A percentile compares a stretch with the other conserved stretches of the same genome.
Conservation (phyloP, 2,329 filamentous ascomycete genomes). For the Colletotrichum navitas region DNA sequence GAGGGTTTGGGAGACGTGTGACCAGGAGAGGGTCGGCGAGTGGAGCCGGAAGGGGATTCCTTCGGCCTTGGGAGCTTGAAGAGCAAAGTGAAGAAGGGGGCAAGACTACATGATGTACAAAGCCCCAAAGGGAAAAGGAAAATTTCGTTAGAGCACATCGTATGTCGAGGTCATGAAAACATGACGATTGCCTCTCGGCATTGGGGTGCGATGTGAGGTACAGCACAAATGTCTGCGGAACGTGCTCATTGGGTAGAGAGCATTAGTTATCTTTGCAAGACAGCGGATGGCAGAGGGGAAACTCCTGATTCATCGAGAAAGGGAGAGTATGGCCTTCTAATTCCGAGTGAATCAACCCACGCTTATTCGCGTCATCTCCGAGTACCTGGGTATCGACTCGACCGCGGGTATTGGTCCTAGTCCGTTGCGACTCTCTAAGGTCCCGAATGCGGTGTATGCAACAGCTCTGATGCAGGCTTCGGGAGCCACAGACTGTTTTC, state of each 20-base stretch:
- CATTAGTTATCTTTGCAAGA: background rate
- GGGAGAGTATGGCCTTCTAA: background rate
- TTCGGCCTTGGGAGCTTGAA: constrained; percentile 25
- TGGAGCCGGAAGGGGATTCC: constrained; percentile 72
- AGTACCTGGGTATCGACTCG: background rate
- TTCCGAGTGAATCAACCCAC: background rate
- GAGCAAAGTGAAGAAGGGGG: background rate
- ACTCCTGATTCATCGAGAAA: background rate
- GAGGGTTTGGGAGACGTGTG: constrained; percentile 74
- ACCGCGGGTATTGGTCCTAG: background rate
- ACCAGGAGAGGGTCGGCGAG: constrained; percentile 71
- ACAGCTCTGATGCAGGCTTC: background rate
- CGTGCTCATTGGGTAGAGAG: background rate
- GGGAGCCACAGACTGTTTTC: background rate
- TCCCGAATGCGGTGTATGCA: background rate
- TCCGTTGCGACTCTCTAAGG: background rate
- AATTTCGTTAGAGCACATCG: background rate
- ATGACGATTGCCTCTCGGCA: too few relatives aligned
- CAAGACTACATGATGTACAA: background rate
- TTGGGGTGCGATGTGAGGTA: background rate
- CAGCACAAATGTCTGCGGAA: background rate
- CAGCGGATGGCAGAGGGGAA: background rate
- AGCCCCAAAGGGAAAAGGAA: background rate
- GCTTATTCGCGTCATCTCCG: background rate
- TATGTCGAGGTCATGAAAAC: background rate